phyloP scores from a whole-genome alignment of 495 filamentous ascomycete species.

The Penicillium flavigenum region DNA sequence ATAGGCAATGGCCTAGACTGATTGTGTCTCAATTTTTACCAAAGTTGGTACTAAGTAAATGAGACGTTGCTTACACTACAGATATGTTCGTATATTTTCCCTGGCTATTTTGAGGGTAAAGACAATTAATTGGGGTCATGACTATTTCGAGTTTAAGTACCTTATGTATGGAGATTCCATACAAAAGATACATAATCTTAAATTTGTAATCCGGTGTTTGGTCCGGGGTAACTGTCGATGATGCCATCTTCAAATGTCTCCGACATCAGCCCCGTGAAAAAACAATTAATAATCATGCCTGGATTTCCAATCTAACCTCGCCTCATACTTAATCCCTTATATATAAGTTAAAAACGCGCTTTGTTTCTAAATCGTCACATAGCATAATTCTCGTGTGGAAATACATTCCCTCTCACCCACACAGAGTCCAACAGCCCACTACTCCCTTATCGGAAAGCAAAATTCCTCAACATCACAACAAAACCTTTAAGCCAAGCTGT shows the following conservation, averaged over 20 bases:
- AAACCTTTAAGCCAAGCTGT: background rate
- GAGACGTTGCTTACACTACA: background rate
- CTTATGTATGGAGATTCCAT: too few species aligned
- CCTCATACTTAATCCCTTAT: background rate
- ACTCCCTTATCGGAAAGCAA: background rate
- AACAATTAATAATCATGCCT: background rate
- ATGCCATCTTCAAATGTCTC: background rate
- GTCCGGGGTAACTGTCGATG: background rate
- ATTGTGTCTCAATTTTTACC: background rate
- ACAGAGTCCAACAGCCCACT: background rate
- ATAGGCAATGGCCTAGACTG: background rate
- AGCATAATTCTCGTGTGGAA: background rate
- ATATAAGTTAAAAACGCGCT: background rate
- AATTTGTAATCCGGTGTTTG: too few species aligned
- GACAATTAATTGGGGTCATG: too few species aligned
- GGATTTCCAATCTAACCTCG: background rate
- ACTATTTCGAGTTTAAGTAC: too few species aligned
- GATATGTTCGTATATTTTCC: too few species aligned
- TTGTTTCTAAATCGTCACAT: background rate
- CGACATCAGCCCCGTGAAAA: background rate
- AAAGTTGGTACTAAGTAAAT: background rate
- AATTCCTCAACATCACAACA: background rate
- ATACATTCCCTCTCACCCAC: background rate
- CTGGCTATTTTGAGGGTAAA: too few species aligned
- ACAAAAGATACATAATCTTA: too few species aligned